Base-by-base conservation (phyloP, 208 protist genomes). In the Kentomonas sorsogonicus region DNA sequence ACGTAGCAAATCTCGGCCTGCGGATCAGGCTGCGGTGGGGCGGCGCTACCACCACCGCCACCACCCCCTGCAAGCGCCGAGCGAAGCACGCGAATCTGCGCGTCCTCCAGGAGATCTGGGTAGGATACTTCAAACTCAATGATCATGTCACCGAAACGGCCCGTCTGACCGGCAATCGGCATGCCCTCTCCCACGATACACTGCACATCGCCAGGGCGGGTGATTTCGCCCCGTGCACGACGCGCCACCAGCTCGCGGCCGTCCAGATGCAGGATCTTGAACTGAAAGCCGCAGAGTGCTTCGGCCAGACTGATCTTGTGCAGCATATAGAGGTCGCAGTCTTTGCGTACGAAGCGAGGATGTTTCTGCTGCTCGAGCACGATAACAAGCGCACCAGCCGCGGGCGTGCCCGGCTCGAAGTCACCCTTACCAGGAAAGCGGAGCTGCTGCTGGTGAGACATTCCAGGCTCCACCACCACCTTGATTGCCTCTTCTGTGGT, bases 351-450 rank as follows among this genome's bases (percentile, higher is more conserved):
- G 63, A 99, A 99, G 10, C 56, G 1, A 18, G 66, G 41, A 77
- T 99, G 95, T 58, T 96, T 87, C 43, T 91, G 78, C 63, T 98
- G 69, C 39, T 97, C 65, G 18, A 99, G 45, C 9, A 98, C 78
- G 50, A 99, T 86, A 13, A 98, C 75, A 50, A 99, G 74, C 72
- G 99, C 97, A 20, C 97, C 97, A 13, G 95, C 25, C 1, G 31
- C 44, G 5, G 75, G 72, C 29, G 44, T 57, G 5, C 57, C 65
- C 0, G 76, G 70, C 30, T 83, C 45, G 36, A 61, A 58, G 67
- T 84, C 64, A 0, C 72, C 86, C 68, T 81, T 72, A 31, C 72
- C 65, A 11, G 31, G 56, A 43, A 84, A 83, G 1, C 48, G 22
- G 18, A 93, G 64, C 50, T 73, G 55, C 34, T 89, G 69, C 20